A percentile compares a stretch with the other conserved stretches of the same genome.
Conservation (phyloP, 768 basidiomycete genomes). For the Ramaria sp. region DNA sequence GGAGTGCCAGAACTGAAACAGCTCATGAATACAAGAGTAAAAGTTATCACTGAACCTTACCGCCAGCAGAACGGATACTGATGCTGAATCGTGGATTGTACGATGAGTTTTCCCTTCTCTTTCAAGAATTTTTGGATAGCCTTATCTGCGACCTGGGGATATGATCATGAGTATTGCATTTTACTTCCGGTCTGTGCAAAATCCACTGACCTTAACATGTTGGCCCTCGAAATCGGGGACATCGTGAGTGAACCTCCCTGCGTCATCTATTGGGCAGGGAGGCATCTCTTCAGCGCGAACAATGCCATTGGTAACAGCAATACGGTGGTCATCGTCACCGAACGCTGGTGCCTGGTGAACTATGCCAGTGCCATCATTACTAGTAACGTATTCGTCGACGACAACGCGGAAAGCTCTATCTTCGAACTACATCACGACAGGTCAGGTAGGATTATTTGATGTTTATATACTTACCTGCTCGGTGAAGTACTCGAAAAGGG, state of each 20-base stretch:
- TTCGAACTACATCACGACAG: slow-evolving; percentile 50
- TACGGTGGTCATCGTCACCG: slow-evolving; percentile 97
- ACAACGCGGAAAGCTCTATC: slow-evolving; percentile 87
- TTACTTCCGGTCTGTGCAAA: neutral
- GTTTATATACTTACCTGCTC: slow-evolving; percentile 52
- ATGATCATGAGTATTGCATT: slow-evolving; percentile 6
- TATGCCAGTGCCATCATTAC: slow-evolving; percentile 90
- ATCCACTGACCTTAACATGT: slow-evolving; percentile 76
- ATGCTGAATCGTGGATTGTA: slow-evolving; percentile 78
- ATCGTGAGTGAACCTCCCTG: slow-evolving; percentile 76
- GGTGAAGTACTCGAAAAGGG: slow-evolving; percentile 93
- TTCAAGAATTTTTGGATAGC: slow-evolving; percentile 88
- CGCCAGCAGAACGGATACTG: slow-evolving; percentile 98
- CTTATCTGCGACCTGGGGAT: slow-evolving; percentile 74
- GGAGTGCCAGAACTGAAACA: slow-evolving; percentile 76
- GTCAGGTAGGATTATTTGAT: slow-evolving; percentile 1
- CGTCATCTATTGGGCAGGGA: slow-evolving; percentile 91
- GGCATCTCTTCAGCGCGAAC: slow-evolving; percentile 86
- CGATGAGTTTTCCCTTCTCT: slow-evolving; percentile 75
- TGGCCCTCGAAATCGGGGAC: slow-evolving; percentile 84
- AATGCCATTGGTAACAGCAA: slow-evolving; percentile 76
- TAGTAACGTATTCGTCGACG: slow-evolving; percentile 87
- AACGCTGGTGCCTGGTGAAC: slow-evolving; percentile 98
- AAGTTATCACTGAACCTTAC: slow-evolving; percentile 25
- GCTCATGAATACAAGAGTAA: neutral